Conservation (phyloP, 2,329 filamentous ascomycete species). For the Cladosporium sp. region DNA sequence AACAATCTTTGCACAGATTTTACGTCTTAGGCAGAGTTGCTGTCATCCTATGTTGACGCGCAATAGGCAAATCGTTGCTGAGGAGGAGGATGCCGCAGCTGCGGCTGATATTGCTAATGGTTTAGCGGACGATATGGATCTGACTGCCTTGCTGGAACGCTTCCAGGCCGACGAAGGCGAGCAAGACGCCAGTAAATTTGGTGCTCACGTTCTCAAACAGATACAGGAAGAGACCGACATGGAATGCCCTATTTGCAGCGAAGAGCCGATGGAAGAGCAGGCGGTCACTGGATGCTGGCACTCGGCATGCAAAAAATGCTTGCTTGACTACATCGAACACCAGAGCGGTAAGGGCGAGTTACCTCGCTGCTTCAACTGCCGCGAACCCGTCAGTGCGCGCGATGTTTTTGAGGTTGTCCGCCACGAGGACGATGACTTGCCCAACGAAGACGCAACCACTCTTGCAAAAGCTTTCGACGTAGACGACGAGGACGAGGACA, state of each 20-base stretch:
- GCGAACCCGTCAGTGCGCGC: constrained; percentile 72
- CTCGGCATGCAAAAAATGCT: constrained; percentile 88
- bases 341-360: constrained; percentile 71
- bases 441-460: constrained; percentile 16
- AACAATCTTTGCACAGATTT: constrained; percentile 93
- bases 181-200: constrained; percentile 67
- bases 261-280: constrained; percentile 93
- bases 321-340: constrained; percentile 86
- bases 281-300: constrained; percentile 97
- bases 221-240: constrained; percentile 84
- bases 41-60: constrained; percentile 89
- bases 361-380: constrained; percentile 86
- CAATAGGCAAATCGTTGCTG: constrained; percentile 76
- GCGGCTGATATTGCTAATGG: constrained; percentile 75
- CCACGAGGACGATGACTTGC: constrained; percentile 55
- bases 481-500: constrained; percentile 27
- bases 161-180: constrained; percentile 63
- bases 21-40: constrained; percentile 87
- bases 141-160: constrained; percentile 75
- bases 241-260: constrained; percentile 91
- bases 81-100: constrained; percentile 78
- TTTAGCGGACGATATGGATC: constrained; percentile 91
- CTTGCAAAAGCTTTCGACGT: constrained; percentile 18
- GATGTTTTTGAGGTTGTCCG: constrained; percentile 91
- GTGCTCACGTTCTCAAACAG: constrained; percentile 80